Base-by-base conservation (phyloP, 1,139 yeast species). In the Sugiyamaella xylanicola region DNA sequence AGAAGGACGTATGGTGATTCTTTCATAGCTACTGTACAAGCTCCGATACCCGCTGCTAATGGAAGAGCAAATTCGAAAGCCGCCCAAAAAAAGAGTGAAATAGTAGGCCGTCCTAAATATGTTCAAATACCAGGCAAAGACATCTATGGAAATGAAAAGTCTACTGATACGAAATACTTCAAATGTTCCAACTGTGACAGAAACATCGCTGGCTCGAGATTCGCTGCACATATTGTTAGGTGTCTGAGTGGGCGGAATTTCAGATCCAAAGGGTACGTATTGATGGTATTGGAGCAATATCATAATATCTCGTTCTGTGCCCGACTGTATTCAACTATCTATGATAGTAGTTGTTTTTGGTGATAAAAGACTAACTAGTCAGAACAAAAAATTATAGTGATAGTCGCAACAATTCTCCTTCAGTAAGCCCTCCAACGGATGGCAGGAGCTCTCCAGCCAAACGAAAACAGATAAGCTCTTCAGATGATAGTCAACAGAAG, bases 151-250 rank as follows among this genome's bases (percentile, higher is more conserved):
- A 76, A 76, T 51, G 80, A 76, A 45, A 78, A 77, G 58, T 67
- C 72, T 5, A 67, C 72, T 2, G 81, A 77, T 19, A 66, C 72
- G 22, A 68, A 77, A 19, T 91, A 91, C 70, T 89, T 90, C 66
- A 80, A 75, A 57, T 93, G 99, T 72, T 79, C 81, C 15, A 86
- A 87, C 63, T 93, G 99, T 71, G 84, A 83, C 5, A 77, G 99
- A 55, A 88, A 86, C 66, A 86, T 93, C 15, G 93, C 97, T 0
- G 97, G 96, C 0, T 85, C 89, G 39, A 76, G 99, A 58, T 91
- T 89, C 75, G 97, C 98, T 2, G 92, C 89, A 52, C 99, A 93
- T 71, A 78, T 92, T 47, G 95, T 90, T 67, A 83, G 96, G 64
- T 93, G 99, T 67, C 72, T 91, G 39, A 89, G 84, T 32, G 86